phyloP scores from a whole-genome alignment of 169 alveolate species.

The Babesia bovis region DNA sequence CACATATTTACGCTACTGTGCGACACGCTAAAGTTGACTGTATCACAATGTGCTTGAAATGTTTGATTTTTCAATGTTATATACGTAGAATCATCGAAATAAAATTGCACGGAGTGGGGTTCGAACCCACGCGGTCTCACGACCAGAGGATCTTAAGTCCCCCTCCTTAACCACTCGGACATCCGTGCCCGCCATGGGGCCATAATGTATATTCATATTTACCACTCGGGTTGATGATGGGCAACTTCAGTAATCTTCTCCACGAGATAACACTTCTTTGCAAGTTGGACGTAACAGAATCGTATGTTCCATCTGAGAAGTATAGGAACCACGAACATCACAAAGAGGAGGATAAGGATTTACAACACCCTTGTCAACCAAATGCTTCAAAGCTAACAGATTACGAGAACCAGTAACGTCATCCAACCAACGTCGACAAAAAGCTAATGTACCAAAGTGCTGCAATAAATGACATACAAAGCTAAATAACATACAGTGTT shows the following conservation, averaged over 20 bases:
- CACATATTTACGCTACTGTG: too few species aligned
- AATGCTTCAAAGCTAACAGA: constrained; percentile 89
- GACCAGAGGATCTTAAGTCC: constrained; percentile 96
- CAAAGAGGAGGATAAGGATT: constrained; percentile 98
- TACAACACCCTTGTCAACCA: constrained; percentile 95
- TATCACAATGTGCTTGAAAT: too few species aligned
- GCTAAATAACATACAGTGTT: constrained; percentile 71
- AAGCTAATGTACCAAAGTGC: constrained; percentile 97
- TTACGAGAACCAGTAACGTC: constrained; percentile 94
- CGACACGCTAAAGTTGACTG: too few species aligned
- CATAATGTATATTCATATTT: background rate
- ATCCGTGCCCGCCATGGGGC: constrained; percentile 81
- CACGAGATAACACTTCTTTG: constrained; percentile 97
- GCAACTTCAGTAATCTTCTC: constrained; percentile 92
- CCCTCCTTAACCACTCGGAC: constrained; percentile 98
- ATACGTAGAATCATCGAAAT: too few species aligned
- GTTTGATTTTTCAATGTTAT: too few species aligned
- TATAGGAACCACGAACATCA: constrained; percentile 94
- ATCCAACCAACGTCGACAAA: constrained; percentile 98
- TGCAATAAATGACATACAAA: constrained; percentile 79
- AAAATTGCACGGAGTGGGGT: constrained; percentile 92
- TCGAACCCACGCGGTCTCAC: constrained; percentile 95
- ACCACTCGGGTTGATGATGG: background rate
- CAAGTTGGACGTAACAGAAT: constrained; percentile 95
- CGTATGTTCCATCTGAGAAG: constrained; percentile 99